Evolutionary conservation across 1,139 yeast species (phyloP).

Genomic region (Suhomyces wounanorum): DNA sequence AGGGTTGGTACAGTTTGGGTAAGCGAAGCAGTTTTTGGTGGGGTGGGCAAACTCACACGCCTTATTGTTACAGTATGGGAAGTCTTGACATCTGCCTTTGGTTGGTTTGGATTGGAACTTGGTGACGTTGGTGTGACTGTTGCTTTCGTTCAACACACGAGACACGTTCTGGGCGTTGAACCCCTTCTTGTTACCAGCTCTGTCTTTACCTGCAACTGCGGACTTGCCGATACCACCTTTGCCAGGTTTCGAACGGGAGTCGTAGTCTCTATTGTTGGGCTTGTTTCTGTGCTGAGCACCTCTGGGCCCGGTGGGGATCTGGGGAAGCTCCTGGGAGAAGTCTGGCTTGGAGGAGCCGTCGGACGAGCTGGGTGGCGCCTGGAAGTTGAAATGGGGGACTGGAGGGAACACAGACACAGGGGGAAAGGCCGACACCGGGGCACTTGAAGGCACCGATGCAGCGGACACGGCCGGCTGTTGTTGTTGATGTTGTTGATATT

Average conservation of each 20-base stretch:
- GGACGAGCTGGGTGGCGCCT: slow-evolving; percentile 1
- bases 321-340: slow-evolving; percentile 2
- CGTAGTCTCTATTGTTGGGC: slow-evolving; percentile 13
- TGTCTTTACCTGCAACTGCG: slow-evolving; percentile 4
- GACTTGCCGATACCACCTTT: slow-evolving; percentile 18
- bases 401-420: not conserved
- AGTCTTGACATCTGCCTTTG: slow-evolving; percentile 70
- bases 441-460: not conserved
- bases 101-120: slow-evolving; percentile 35
- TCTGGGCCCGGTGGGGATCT: slow-evolving; percentile 19
- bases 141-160: slow-evolving; percentile 35
- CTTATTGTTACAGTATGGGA: slow-evolving; percentile 73
- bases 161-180: slow-evolving; percentile 25
- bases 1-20: slow-evolving; percentile 75
- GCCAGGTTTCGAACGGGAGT: slow-evolving; percentile 10
- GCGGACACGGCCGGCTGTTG: not conserved
- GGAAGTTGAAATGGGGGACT: slow-evolving; percentile 13
- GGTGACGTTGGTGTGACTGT: slow-evolving; percentile 25
- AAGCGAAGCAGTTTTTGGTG: slow-evolving; percentile 70
- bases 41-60: slow-evolving; percentile 81
- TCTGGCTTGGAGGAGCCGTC: not conserved
- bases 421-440: not conserved
- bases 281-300: slow-evolving; percentile 8
- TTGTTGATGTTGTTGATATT: not conserved
- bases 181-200: slow-evolving; percentile 20